Base-by-base conservation (phyloP, 139 green algal genomes). In the Tetraselmis striata region DNA sequence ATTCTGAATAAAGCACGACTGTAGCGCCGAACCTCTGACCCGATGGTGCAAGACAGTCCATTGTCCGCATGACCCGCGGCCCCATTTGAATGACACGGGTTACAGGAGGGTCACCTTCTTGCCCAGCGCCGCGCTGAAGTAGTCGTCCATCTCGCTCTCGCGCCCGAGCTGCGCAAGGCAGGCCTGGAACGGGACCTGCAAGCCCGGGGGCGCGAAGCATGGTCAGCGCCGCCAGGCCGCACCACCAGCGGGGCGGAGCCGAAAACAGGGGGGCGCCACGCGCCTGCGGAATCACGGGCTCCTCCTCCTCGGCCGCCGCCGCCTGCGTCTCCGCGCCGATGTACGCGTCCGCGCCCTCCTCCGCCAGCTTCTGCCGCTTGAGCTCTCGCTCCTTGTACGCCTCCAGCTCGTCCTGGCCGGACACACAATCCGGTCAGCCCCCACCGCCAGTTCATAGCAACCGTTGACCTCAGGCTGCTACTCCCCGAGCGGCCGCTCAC, bases 121-220 rank as follows among this genome's bases (percentile, higher is more conserved):
- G n/a, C 89, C 88, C n/a, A 92, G 82, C 1, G 90, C 92, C 0
- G 92, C 88, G 59, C 88, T 95, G 77, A 89, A 87, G 83, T 98
- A 98, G 84, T 95, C 95, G 0, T 93, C 89, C 23, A 99, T 79
- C 28, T 87, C 74, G 32, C 45, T 67, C 45, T 67, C 45, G 11
- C 45, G 45, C 80, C 87, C 74, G 93, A 97, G 24, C 78, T 67
- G 31, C 29, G 91, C 87, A 30, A 99, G 77, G 89, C 96, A 99
- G 1, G 95, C 92, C 0, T 78, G 67, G 32, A 98, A 96, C 0
- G 96, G 94, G 59, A 99, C 94, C 79, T 86, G n/a, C n/a, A n/a
- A n/a, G n/a, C n/a, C n/a, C n/a, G n/a, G n/a, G n/a, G n/a, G n/a
- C 86, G 0, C 90, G 93, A 28, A 92, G 78, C 28, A 96, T 91